Evolutionary conservation across 495 filamentous ascomycete genomes (phyloP), one percentile per base, ranked within the genome.

Genomic region (Penicillium crystallinum): DNA sequence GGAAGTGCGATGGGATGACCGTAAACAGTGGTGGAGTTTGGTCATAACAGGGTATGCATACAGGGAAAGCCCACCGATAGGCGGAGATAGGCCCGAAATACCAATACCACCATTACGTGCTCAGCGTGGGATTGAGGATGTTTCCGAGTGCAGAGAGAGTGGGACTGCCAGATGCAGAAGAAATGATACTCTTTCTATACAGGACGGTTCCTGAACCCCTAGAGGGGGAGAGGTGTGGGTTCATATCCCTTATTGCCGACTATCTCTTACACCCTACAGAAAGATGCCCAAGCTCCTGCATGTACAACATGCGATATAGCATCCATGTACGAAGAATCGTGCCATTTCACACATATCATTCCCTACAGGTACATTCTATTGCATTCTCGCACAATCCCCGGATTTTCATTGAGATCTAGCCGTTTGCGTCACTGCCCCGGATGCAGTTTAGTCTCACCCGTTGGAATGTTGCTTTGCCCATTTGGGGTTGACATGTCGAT

Each of bases 341-440:
- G n/a, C n/a, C n/a, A n/a, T n/a, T 29, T 8, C 31, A 34, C 31
- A 33, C 12, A 6, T 14, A 33, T 37, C 7, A 29, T 44, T 12
- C 4, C 25, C 25, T 29, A 35, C 25, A 40, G 9, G 4, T n/a
- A n/a, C n/a, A n/a, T n/a, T n/a, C n/a, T 15, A 25, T 12, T 36
- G 7, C 19, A 35, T 23, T n/a, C 46, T 23, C 29, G 19, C 49
- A 34, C 9, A 19, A 19, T 36, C 37, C 52, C 44, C 41, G 25
- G 41, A 53, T 42, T 23, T 11, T 8, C 14, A 21, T 17, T 36
- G 18, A 44, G 34, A 18, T 19, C 43, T 8, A 36, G 30, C 57
- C 23, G 67, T 70, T 70, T 69, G 65, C 66, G 63, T 70, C 65
- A 67, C 57, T 30, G 53, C 49, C n/a, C 65, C 67, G 64, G 61